Percentiles rank a stretch among this genome's conserved stretches.
These are phyloP conservation scores for Didymella exigua DNA, from an alignment of 2,329 filamentous ascomycete genomes.

Conservation along the genomic window DNA sequence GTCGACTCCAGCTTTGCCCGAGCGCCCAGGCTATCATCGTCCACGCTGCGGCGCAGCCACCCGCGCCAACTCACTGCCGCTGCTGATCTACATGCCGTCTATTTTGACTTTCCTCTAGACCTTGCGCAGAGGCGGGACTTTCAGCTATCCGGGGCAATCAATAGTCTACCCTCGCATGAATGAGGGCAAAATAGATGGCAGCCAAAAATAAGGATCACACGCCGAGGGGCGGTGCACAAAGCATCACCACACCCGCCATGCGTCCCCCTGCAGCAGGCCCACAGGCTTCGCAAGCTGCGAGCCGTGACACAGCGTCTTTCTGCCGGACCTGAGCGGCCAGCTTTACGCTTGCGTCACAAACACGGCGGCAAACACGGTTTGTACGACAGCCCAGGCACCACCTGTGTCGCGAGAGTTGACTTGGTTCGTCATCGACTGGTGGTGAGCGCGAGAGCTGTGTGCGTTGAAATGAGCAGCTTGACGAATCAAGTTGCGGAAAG, in stretches of 20 bases:
- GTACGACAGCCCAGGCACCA: conserved; percentile 13
- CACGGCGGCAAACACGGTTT: conserved; percentile 26
- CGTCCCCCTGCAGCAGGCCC: conserved; percentile 12
- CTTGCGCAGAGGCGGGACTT: background rate
- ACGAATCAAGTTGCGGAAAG: conserved; percentile 26
- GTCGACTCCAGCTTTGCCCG: conserved; percentile 10
- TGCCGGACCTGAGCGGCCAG: conserved; percentile 8
- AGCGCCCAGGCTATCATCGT: conserved; percentile 3
- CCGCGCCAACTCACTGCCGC: conserved; percentile 12
- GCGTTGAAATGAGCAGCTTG: conserved; percentile 18
- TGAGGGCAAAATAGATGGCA: conserved; percentile 13
- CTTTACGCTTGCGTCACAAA: conserved; percentile 24
- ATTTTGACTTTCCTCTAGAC: conserved; percentile 7
- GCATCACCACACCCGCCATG: conserved; percentile 12
- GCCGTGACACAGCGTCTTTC: conserved; percentile 10
- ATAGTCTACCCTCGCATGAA: conserved; percentile 13
- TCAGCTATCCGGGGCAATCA: background rate
- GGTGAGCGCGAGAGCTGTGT: conserved; percentile 17
- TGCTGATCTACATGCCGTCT: conserved; percentile 22
- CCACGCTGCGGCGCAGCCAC: conserved; percentile 29
- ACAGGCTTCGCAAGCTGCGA: conserved; percentile 15
- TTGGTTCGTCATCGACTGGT: conserved; percentile 25
- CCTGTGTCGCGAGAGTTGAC: conserved; percentile 11
- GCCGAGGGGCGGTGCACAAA: conserved; percentile 21
- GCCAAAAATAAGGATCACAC: conserved; percentile 28